Base-by-base conservation (phyloP, 768 basidiomycete genomes). In the Myochromella boudieri region DNA sequence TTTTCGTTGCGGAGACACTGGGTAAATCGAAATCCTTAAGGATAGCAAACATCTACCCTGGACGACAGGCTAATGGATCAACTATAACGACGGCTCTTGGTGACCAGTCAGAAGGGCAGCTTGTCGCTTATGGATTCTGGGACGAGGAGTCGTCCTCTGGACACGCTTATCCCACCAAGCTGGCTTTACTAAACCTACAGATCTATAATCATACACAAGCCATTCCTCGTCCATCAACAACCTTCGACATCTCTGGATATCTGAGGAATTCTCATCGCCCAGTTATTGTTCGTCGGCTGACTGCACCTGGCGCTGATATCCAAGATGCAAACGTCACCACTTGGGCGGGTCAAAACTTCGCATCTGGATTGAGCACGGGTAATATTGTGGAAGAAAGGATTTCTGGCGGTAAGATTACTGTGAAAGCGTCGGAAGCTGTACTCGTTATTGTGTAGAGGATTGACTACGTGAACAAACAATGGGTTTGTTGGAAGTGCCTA, bases 61-160 rank as follows among this genome's bases (percentile, higher is more conserved):
- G 76, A 10, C 63, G 76, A 52, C 76, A 80, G 54, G 55, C 61
- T 21, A 78, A 80, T 45, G 77, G 77, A 12, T 78, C 78, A 0
- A 71, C 71, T 7, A 75, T 77, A 48, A 80, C 77, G 7, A 77
- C 77, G 0, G 72, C 68, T 22, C 64, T 72, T 3, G 77, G 77
- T 0, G 77, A 79, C 48, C 49, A 55, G 17, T 74, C 75, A 3
- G 61, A 66, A 9, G 75, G 77, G n/a, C 72, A 78, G 47, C 59
- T 78, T 7, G 74, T 78, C 11, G 70, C 68, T 0, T 80, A 79
- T 48, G 78, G 74, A 6, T 74, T 79, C 51, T 80, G 78, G 77
- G 72, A 72, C 34, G 59, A 60, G 24, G 48, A 47, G 6, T 40
- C 39, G 20, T 48, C 65, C 8, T 54, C 56, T 12, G 57, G 59